Percentiles rank a stretch among this genome's conserved stretches.
Evolutionary conservation across 164 flowering plant species (phyloP).

Genomic region (grape (Vitis vinifera)): DNA sequence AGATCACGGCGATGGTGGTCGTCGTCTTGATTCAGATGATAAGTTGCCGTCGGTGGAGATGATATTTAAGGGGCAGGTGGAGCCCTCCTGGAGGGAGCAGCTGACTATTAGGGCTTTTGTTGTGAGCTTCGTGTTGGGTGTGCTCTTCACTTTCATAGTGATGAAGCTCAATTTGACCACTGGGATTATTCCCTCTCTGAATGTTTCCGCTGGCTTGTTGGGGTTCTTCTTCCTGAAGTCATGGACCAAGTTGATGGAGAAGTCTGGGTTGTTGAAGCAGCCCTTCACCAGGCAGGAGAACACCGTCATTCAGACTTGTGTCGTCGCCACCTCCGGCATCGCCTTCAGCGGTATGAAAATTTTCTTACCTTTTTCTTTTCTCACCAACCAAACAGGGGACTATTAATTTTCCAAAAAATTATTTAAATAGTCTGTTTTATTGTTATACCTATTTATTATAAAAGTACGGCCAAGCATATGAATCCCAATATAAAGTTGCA

Average conservation of each 20-base stretch:
- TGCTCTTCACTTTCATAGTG: conserved; percentile 56
- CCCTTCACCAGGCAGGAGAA: conserved; percentile 79
- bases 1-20: too few species aligned
- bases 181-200: conserved; percentile 66
- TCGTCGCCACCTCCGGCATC: conserved; percentile 64
- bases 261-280: conserved; percentile 39
- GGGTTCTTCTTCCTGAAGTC: conserved; percentile 54
- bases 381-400: too few species aligned
- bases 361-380: neutral
- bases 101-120: conserved; percentile 47
- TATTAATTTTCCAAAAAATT: too few species aligned
- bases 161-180: conserved; percentile 67
- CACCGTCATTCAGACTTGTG: conserved; percentile 72
- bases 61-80: conserved; percentile 28
- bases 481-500: too few species aligned
- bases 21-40: too few species aligned
- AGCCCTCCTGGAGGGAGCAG: conserved; percentile 57
- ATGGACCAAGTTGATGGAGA: conserved; percentile 36
- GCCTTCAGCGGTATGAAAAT: conserved; percentile 58
- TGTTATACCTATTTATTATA: too few species aligned
- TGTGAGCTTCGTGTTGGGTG: conserved; percentile 39
- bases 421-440: too few species aligned
- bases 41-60: conserved; percentile 20
- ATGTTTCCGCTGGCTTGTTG: conserved; percentile 66
- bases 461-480: too few species aligned